Evolutionary conservation across 2,329 filamentous ascomycete genomes (phyloP).

Genomic region (Dactylellina parvicollis): DNA sequence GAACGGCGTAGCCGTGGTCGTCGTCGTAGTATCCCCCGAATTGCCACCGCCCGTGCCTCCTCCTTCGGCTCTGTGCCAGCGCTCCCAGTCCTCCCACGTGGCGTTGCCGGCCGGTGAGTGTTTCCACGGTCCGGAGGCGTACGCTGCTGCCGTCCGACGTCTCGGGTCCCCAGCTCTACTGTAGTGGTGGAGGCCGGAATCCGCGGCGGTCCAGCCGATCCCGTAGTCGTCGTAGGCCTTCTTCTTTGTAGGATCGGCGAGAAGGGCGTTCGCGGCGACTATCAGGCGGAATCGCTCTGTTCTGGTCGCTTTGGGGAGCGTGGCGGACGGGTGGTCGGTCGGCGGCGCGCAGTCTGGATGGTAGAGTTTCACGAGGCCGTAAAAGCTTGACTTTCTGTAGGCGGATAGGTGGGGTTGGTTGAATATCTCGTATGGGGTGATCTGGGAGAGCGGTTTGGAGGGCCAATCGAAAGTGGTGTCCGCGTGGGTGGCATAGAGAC

Average conservation of each 20-base stretch:
- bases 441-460: conserved; percentile 31
- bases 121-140: conserved; percentile 58
- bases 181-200: conserved; percentile 4
- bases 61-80: conserved; percentile 72
- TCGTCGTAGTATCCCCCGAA: conserved; percentile 51
- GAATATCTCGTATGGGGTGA: conserved; percentile 52
- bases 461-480: conserved; percentile 22
- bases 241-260: conserved; percentile 81
- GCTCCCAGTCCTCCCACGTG: conserved; percentile 98
- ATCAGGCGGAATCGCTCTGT: conserved; percentile 91
- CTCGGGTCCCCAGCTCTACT: too few relatives aligned
- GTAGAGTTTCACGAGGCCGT: conserved; percentile 92
- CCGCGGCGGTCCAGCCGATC: conserved; percentile 73
- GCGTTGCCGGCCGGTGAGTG: conserved; percentile 75
- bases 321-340: conserved; percentile 62
- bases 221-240: conserved; percentile 84
- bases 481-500: conserved; percentile 18
- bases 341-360: conserved; percentile 78
- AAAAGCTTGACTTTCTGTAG: conserved; percentile 78
- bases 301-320: conserved; percentile 70
- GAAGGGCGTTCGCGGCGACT: conserved; percentile 85
- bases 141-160: conserved; percentile 60
- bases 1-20: conserved; percentile 63
- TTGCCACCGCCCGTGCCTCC: conserved; percentile 10
- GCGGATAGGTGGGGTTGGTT: conserved; percentile 37